A percentile compares a stretch with the other conserved stretches of the same genome.
Evolutionary conservation across 2,329 filamentous ascomycete species (phyloP).

Genomic region (Huntiella abstrusa): DNA sequence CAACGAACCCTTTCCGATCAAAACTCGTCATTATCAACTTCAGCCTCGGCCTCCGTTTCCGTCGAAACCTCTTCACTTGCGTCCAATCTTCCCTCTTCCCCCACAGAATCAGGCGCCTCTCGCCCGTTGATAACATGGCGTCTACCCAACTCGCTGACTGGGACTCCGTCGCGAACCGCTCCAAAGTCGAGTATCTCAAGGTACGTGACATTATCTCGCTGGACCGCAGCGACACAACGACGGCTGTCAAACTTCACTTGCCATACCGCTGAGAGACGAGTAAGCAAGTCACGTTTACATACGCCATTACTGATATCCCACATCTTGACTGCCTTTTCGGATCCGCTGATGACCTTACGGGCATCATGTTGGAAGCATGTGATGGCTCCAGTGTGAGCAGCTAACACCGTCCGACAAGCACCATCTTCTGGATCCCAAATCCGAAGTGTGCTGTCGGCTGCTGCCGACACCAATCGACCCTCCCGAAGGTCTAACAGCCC

Average conservation of each 20-base stretch:
- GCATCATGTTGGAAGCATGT: conserved; percentile 98
- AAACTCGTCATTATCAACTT: no score
- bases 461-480: conserved; percentile 81
- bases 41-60: no score
- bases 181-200: conserved; percentile 97
- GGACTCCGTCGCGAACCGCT: conserved; percentile 71
- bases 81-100: no score
- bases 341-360: conserved; percentile 90
- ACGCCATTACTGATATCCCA: conserved; percentile 90
- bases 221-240: conserved; percentile 87
- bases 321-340: conserved; percentile 92
- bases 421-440: conserved; percentile 96
- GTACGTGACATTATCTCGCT: conserved; percentile 80
- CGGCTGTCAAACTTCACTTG: conserved; percentile 96
- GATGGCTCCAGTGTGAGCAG: conserved; percentile 89
- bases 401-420: conserved; percentile 73
- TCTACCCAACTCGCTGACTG: conserved; percentile 56
- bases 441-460: conserved; percentile 81
- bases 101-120: no score
- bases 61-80: no score
- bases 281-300: conserved; percentile 80
- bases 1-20: no score
- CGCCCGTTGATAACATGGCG: conserved; percentile 45
- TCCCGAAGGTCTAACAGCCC: conserved; percentile 78
- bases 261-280: conserved; percentile 92